Base-by-base conservation (phyloP, 768 basidiomycete species). In the Pleurotus eryngii region DNA sequence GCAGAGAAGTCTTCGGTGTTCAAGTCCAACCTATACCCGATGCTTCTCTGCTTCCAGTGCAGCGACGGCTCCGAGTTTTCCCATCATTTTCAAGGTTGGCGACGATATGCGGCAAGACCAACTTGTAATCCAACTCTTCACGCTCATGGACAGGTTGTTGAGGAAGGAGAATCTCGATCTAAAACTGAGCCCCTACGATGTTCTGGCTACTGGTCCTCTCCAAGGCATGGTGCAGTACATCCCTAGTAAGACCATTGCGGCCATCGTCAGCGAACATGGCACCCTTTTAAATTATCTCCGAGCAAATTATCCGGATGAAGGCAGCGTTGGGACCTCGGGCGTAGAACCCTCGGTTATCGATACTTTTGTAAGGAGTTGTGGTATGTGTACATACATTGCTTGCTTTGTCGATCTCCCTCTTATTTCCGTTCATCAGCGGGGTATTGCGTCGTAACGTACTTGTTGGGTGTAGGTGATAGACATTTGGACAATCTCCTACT, bases 41-140 rank as follows among this genome's bases (percentile, higher is more conserved):
- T 99, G 53, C 78, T 96, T 17, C 78, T 99, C 15, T 93, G 90
- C 70, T 96, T 98, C 71, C 87, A 92, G 63, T 90, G 90, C 63
- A 77, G 85, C 8, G 89, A 92, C 57, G 87, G 90, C 8, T 81
- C 85, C 14, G 91, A 95, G 67, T 98, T 90, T 90, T 70, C 91
- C 95, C 0, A 83, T 98, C 51, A 98, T 99, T 59, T 98, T 98
- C 81, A 99, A 98, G 72, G 95, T 98, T 63, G 97, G 97, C 12
- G 97, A 98, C 67, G 97, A 99, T 67, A 89, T 98, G 81, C 87
- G 97, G 18, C 97, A 99, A 70, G 97, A 99, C 68, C 97, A 99
- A 70, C 84, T 99, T 38, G 95, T 98, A 24, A 89, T 98, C 49
- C 97, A 99, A 70, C 79, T 98, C n/a, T 95, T 99, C 71, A 97